These are phyloP conservation scores for Fusarium robinianum DNA, from an alignment of 2,329 filamentous ascomycete genomes.

Conservation along the genomic window DNA sequence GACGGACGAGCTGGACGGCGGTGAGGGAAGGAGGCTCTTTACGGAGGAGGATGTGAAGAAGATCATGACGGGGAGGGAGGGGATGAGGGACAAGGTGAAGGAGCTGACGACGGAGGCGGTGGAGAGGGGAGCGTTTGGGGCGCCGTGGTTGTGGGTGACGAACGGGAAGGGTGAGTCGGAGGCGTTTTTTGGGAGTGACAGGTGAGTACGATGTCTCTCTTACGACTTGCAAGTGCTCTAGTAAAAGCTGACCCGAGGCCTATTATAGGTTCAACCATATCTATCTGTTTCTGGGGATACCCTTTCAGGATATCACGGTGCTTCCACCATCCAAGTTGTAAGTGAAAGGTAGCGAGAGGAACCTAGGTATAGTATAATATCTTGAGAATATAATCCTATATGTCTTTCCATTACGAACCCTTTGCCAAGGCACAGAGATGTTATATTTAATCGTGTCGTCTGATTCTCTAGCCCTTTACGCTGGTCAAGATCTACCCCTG, in stretches of 20 bases:
- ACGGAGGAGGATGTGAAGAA: conserved; percentile 53
- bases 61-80: conserved; percentile 59
- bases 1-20: conserved; percentile 34
- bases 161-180: conserved; percentile 62
- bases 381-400: too few species aligned
- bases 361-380: neutral
- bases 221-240: too few species aligned
- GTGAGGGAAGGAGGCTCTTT: conserved; percentile 48
- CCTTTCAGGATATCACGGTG: conserved; percentile 57
- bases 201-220: conserved; percentile 42
- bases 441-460: too few species aligned
- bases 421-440: too few species aligned
- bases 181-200: conserved; percentile 79
- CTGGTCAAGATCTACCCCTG: too few species aligned
- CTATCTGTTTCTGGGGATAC: conserved; percentile 67
- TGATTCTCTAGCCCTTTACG: too few species aligned
- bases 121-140: conserved; percentile 72
- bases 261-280: conserved; percentile 70
- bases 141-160: conserved; percentile 74
- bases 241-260: neutral
- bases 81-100: conserved; percentile 53
- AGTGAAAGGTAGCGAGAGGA: neutral
- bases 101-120: conserved; percentile 64
- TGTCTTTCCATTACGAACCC: too few species aligned
- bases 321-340: conserved; percentile 45